Percentiles rank a stretch among this genome's conserved stretches.
These are phyloP conservation scores for Coemansia sp. DNA, from an alignment of 192 early-diverging fungal species.

Conservation along the genomic window DNA sequence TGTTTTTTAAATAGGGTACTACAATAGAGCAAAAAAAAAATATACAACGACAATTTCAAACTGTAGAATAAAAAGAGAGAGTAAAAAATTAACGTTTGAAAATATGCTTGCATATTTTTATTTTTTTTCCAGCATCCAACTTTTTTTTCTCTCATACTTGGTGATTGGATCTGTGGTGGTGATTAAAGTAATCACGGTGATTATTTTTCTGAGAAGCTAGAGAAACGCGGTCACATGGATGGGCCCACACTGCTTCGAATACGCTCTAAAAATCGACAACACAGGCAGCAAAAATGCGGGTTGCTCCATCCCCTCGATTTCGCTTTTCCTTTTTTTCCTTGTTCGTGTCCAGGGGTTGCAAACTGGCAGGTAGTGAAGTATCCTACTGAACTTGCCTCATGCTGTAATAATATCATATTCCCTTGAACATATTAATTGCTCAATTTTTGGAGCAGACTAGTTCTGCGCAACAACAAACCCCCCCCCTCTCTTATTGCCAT, in stretches of 20 bases:
- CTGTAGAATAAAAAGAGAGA: background rate
- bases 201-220: background rate
- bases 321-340: background rate
- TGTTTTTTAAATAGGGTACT: background rate
- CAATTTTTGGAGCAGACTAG: constrained; percentile 38
- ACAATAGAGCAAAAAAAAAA: background rate
- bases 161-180: too few relatives aligned
- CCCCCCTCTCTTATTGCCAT: background rate
- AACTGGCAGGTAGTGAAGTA: constrained; percentile 14
- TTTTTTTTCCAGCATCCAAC: too few relatives aligned
- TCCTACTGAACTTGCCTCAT: constrained; percentile 27
- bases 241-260: too few relatives aligned
- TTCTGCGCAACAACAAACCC: constrained; percentile 2
- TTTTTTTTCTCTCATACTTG: too few relatives aligned
- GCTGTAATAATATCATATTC: constrained; percentile 17
- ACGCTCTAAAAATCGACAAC: too few relatives aligned
- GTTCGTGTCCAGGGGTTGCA: constrained; percentile 37
- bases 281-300: background rate
- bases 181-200: too few relatives aligned
- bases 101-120: too few relatives aligned
- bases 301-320: background rate
- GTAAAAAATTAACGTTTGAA: too few relatives aligned
- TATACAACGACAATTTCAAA: background rate
- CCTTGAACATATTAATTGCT: constrained; percentile 28
- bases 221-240: background rate